Percentiles rank a stretch among this genome's conserved stretches.
Evolutionary conservation across 1,284 basidiomycete genomes (phyloP).

Genomic region (Volvariella surrecta): DNA sequence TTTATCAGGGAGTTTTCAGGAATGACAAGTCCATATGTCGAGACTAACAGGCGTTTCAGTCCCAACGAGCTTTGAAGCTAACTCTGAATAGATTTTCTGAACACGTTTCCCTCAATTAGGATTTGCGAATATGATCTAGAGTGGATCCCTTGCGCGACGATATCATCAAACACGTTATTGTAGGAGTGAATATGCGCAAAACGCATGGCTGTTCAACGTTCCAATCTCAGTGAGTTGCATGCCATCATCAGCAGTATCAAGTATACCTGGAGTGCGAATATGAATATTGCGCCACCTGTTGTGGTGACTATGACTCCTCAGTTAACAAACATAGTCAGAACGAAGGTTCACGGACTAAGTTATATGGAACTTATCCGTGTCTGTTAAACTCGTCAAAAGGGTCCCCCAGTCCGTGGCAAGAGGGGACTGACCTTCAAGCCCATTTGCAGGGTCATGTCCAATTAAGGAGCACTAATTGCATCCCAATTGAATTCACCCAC

Average conservation of each 20-base stretch:
- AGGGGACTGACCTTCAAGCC: constrained; percentile 11
- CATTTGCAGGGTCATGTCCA: constrained; percentile 14
- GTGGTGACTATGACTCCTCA: constrained; percentile 12
- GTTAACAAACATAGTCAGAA: not conserved
- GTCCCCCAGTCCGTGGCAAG: no score
- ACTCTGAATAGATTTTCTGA: constrained; percentile 13
- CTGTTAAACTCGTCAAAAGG: constrained; percentile 4
- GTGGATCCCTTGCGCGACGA: constrained; percentile 18
- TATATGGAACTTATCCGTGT: constrained; percentile 18
- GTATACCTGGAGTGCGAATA: constrained; percentile 16
- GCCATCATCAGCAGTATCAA: not conserved
- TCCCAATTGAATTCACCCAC: not conserved
- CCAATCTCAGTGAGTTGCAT: not conserved
- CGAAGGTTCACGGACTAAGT: constrained; percentile 12
- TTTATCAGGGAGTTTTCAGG: constrained; percentile 16
- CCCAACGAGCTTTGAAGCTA: not conserved
- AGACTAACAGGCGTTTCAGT: constrained; percentile 9
- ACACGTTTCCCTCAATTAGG: constrained; percentile 18
- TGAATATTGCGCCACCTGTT: constrained; percentile 17
- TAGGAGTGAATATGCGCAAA: constrained; percentile 16
- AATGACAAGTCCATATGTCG: constrained; percentile 17
- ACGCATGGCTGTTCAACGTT: constrained; percentile 11
- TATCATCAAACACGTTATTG: constrained; percentile 16
- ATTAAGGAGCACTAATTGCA: constrained; percentile 14
- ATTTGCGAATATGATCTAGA: constrained; percentile 15